A percentile compares a stretch with the other conserved stretches of the same genome.
Conservation (phyloP, 2,329 filamentous ascomycete species). For the Cytospora schulzeri region DNA sequence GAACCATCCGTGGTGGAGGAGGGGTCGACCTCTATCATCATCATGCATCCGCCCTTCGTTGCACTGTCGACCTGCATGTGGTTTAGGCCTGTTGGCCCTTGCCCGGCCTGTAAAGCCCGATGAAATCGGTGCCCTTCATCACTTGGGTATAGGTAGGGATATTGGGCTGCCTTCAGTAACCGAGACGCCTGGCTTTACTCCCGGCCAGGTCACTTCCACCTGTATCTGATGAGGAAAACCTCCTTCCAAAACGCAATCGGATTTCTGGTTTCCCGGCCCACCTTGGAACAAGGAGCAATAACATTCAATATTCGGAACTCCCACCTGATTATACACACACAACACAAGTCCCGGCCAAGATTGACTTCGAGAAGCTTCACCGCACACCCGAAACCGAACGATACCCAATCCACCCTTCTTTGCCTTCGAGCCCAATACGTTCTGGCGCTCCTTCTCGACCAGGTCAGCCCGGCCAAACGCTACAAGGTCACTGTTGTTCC, state of each 20-base stretch:
- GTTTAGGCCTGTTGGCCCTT: constrained; percentile 1
- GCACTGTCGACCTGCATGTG: constrained; percentile 3
- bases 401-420: constrained; percentile 18
- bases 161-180: neutral
- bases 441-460: constrained; percentile 1
- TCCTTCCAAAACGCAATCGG: constrained; percentile 9
- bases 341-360: constrained; percentile 8
- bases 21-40: constrained; percentile 11
- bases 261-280: constrained; percentile 8
- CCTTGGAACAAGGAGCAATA: constrained; percentile 9
- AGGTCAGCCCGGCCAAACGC: constrained; percentile 22
- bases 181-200: constrained; percentile 1
- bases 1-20: constrained; percentile 13
- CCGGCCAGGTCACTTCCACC: neutral
- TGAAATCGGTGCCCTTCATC: neutral
- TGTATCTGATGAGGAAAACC: neutral
- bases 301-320: constrained; percentile 3
- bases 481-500: constrained; percentile 18
- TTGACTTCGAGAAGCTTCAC: constrained; percentile 12
- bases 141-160: constrained; percentile 2
- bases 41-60: constrained; percentile 10
- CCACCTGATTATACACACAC: constrained; percentile 6
- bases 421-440: constrained; percentile 22
- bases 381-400: constrained; percentile 16
- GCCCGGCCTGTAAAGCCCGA: neutral